phyloP scores from a whole-genome alignment of 1,284 basidiomycete genomes.

The Cutaneotrichosporon sp. region DNA sequence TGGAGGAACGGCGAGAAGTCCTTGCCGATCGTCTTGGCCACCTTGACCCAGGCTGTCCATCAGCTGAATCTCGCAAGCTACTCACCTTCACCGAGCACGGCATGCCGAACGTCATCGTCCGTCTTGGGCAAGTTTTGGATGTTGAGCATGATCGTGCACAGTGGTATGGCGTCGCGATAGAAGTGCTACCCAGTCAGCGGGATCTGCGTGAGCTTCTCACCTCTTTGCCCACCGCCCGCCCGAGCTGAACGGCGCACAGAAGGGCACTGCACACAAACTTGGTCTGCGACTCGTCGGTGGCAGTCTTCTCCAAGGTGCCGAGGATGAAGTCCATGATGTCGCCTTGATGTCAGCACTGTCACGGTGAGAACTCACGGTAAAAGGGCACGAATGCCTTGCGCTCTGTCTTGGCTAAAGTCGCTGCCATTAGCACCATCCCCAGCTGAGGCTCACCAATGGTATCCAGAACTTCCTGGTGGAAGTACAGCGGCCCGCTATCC shows the following conservation, averaged over 20 bases:
- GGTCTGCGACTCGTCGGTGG: slow-evolving; percentile 65
- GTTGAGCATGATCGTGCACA: slow-evolving; percentile 71
- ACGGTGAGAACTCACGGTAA: slow-evolving; percentile 23
- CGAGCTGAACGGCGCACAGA: slow-evolving; percentile 81
- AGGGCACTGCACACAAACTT: slow-evolving; percentile 75
- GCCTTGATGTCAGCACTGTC: neutral
- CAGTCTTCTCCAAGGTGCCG: slow-evolving; percentile 63
- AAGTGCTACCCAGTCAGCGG: slow-evolving; percentile 13
- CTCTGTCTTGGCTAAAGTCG: slow-evolving; percentile 80
- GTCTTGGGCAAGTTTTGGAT: slow-evolving; percentile 66
- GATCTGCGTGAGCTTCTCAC: slow-evolving; percentile 16
- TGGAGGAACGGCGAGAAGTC: slow-evolving; percentile 82
- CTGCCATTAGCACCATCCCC: slow-evolving; percentile 41
- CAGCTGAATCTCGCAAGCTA: neutral
- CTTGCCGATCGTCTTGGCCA: slow-evolving; percentile 57
- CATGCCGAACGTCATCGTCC: slow-evolving; percentile 35
- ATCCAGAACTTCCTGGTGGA: slow-evolving; percentile 81
- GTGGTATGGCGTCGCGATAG: slow-evolving; percentile 65
- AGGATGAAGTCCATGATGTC: slow-evolving; percentile 37
- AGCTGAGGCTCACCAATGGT: slow-evolving; percentile 56
- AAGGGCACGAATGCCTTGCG: slow-evolving; percentile 56
- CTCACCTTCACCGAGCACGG: slow-evolving; percentile 43
- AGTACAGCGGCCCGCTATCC: slow-evolving; percentile 59
- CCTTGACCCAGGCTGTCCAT: slow-evolving; percentile 12
- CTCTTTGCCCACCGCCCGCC: slow-evolving; percentile 69